Evolutionary conservation across 768 basidiomycete genomes (phyloP), one percentile per base, ranked within the genome.

Genomic region (Suillus occidentalis): DNA sequence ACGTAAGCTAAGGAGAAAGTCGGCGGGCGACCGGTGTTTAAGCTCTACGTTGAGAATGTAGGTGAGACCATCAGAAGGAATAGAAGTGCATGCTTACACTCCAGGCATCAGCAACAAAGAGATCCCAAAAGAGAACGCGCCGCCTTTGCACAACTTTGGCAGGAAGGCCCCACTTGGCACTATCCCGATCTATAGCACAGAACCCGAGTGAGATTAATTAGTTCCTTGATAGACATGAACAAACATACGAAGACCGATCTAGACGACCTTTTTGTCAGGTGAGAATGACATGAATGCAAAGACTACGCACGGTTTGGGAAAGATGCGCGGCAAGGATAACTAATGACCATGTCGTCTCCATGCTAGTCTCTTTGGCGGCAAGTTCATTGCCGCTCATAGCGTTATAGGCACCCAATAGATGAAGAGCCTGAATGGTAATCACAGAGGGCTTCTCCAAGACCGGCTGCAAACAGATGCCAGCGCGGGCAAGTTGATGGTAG

Each of bases 51-150:
- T 58, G 63, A 20, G 45, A 34, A 56, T n/a, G 37, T 74, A 47
- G 74, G 66, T 52, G 31, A 50, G 34, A 22, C 20, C 34, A 37
- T 37, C 14, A 55, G 43, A 60, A 39, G 31, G 31, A 55, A 34
- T 39, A 59, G 25, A 59, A 25, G 39, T 1, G 4, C 31, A 4
- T 50, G 59, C 82, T 42, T 67, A 89, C 89, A 77, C 84, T 80
- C 87, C 88, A 92, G 4, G 83, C 79, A 68, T 92, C 91, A 0
- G 87, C 86, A 22, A 88, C 81, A 67, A 90, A 92, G 12, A 91
- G 79, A 71, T 92, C 89, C 91, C 91, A 93, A 76, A 93, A 92
- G 12, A 91, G 76, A 39, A 87, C 78, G 4, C 90, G 83, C 10
- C 91, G 82, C 36, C 89, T 78, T 66, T 89, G 83, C 0, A 91